Percentiles rank a stretch among this genome's conserved stretches.
Evolutionary conservation across 169 alveolate species (phyloP).

Genomic region (Plasmodium vinckei): DNA sequence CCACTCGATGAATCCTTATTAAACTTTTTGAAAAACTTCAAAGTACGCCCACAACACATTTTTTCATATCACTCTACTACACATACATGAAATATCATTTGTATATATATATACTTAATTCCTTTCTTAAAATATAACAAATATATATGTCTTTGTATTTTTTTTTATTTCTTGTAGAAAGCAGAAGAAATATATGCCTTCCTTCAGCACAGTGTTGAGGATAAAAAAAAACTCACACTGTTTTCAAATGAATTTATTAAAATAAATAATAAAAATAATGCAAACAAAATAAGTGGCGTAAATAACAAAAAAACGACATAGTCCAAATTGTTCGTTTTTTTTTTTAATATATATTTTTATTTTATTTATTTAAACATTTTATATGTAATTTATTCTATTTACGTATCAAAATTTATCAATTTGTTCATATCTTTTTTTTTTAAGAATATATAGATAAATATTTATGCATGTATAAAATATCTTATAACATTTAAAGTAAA

Average conservation of each 20-base stretch:
- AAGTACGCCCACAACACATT: constrained; percentile 8
- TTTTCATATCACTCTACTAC: not conserved
- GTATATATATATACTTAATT: too few species aligned
- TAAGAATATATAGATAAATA: too few species aligned
- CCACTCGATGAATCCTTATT: constrained; percentile 68
- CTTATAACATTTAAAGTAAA: too few species aligned
- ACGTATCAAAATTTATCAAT: too few species aligned
- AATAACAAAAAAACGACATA: not conserved
- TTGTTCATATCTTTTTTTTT: too few species aligned
- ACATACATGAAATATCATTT: too few species aligned
- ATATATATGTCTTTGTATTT: not conserved
- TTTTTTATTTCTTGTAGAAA: constrained; percentile 1
- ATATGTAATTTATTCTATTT: not conserved
- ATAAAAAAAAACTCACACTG: constrained; percentile 42
- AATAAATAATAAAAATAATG: constrained; percentile 46
- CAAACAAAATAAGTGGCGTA: constrained; percentile 4
- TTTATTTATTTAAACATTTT: not conserved
- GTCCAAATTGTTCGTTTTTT: constrained; percentile 7
- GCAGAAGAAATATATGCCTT: constrained; percentile 73
- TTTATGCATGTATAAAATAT: too few species aligned
- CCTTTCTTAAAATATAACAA: not conserved
- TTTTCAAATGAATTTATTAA: constrained; percentile 71
- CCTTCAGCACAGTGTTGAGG: constrained; percentile 73
- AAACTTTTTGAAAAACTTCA: constrained; percentile 60
- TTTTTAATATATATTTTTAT: not conserved